Evolutionary conservation across 164 flowering plant genomes (phyloP).

Genomic region (Tetracentron sinense): DNA sequence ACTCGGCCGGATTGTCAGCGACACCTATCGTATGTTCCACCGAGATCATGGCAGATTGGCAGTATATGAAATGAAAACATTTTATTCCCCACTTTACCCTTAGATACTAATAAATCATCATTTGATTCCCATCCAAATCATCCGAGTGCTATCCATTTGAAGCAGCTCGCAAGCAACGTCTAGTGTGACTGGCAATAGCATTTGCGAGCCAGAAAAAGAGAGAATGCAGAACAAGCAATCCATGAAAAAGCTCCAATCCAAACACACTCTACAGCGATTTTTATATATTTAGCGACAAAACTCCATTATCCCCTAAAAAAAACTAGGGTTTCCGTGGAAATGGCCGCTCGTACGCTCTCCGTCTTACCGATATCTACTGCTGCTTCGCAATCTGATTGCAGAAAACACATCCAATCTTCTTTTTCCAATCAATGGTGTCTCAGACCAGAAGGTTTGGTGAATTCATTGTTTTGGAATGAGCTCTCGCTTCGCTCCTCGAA

Average conservation of each 20-base stretch:
- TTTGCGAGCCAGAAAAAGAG: too few species aligned
- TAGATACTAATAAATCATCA: too few species aligned
- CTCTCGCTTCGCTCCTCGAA: conserved; percentile 20
- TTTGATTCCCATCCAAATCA: too few species aligned
- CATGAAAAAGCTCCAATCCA: not conserved
- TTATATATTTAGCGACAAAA: not conserved
- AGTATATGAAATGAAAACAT: too few species aligned
- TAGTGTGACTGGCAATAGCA: too few species aligned
- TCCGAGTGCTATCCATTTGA: too few species aligned
- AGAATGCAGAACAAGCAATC: not conserved
- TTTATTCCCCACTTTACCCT: too few species aligned
- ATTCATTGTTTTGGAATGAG: conserved; percentile 26
- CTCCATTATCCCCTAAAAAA: not conserved
- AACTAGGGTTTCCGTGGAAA: conserved; percentile 13
- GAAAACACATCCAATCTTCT: conserved; percentile 10
- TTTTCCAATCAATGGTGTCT: conserved; percentile 7
- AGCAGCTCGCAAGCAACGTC: too few species aligned
- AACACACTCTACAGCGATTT: not conserved
- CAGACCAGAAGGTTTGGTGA: conserved; percentile 6
- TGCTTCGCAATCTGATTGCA: conserved; percentile 12
- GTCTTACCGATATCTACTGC: conserved; percentile 17
- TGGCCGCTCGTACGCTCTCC: conserved; percentile 37
- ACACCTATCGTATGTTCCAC: too few species aligned
- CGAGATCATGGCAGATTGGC: too few species aligned
- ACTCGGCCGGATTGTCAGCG: too few species aligned